These are phyloP conservation scores for Fraxinus dipetala DNA, from an alignment of 305 asterid species.

Conservation along the genomic window DNA sequence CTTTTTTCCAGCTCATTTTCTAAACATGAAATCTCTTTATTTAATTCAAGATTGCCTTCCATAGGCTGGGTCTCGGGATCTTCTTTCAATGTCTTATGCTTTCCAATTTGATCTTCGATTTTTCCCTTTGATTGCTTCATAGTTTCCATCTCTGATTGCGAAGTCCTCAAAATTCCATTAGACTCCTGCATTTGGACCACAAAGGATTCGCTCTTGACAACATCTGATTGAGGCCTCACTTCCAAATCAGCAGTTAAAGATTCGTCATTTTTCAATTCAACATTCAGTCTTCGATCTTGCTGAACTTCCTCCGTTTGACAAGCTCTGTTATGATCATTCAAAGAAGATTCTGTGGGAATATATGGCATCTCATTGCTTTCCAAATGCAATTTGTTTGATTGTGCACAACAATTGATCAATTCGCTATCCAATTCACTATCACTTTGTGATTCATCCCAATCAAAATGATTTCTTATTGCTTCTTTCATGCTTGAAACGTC, in stretches of 20 bases:
- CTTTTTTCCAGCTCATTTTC: slow-evolving; percentile 36
- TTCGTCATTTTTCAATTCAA: slow-evolving; percentile 32
- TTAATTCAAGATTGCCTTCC: slow-evolving; percentile 39
- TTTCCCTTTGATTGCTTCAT: slow-evolving; percentile 31
- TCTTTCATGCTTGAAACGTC: slow-evolving; percentile 82
- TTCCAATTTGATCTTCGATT: slow-evolving; percentile 33
- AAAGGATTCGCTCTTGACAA: slow-evolving; percentile 33
- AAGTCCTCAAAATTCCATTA: slow-evolving; percentile 33
- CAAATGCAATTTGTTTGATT: slow-evolving; percentile 31
- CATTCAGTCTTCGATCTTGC: slow-evolving; percentile 24
- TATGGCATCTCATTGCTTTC: slow-evolving; percentile 23
- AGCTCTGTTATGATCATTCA: slow-evolving; percentile 21
- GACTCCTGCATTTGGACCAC: slow-evolving; percentile 47
- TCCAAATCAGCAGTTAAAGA: slow-evolving; percentile 32
- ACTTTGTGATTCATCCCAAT: slow-evolving; percentile 68
- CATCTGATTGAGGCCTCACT: slow-evolving; percentile 33
- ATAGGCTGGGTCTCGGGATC: slow-evolving; percentile 35
- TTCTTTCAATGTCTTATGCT: slow-evolving; percentile 34
- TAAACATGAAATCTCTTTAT: slow-evolving; percentile 31
- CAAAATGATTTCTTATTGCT: slow-evolving; percentile 52
- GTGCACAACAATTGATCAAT: slow-evolving; percentile 32
- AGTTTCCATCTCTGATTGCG: slow-evolving; percentile 35
- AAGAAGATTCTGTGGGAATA: slow-evolving; percentile 27
- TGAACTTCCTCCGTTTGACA: slow-evolving; percentile 32
- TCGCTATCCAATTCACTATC: slow-evolving; percentile 56